Evolutionary conservation across 2,329 filamentous ascomycete genomes (phyloP), one percentile per base, ranked within the genome.

Genomic region (Arthrobotrys conoides): DNA sequence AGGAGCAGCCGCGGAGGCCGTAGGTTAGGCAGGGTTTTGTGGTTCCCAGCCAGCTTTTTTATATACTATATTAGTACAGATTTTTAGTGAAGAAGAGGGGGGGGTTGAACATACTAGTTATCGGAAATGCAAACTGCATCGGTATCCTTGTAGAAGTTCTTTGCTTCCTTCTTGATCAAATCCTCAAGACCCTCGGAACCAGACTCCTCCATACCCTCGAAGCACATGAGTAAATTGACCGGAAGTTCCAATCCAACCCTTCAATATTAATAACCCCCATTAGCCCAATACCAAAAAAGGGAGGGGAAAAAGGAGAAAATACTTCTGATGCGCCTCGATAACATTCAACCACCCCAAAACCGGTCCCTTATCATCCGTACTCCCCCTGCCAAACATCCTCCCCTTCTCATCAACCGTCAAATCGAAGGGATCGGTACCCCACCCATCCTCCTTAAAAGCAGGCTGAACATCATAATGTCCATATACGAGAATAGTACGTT

Each of bases 151-250:
- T 99, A 99, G 88, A 91, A 98, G 83, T 93, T 92, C 87, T 96
- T 93, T 81, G 92, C 94, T 86, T 99, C 96, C 57, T 89, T 91
- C 81, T 92, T 88, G 86, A 99, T 97, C 81, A 98, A 92, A 82
- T 97, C 95, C 83, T 99, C 96, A 70, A 99, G 88, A 44, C 96
- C 96, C 84, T 98, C 95, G 0, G 94, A 97, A 64, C 96, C 96
- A 84, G 97, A 97, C 87, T 99, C 96, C 87, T 99, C 96, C 96
- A 99, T 99, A 61, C 96, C 96, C 88, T 99, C 96, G 82, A 99
- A 98, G 88, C 96, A 99, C 93, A 97, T 98, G 81, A 99, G 90
- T 81, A 99, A 88, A 87, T 99, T 99, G 83, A 99, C 96, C 8
- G 96, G 96, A 84, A 99, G 93, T 65, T 97, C 95, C 55, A 98